Evolutionary conservation across 345 rosid species (phyloP).

Genomic region (Clarkia xantiana): DNA sequence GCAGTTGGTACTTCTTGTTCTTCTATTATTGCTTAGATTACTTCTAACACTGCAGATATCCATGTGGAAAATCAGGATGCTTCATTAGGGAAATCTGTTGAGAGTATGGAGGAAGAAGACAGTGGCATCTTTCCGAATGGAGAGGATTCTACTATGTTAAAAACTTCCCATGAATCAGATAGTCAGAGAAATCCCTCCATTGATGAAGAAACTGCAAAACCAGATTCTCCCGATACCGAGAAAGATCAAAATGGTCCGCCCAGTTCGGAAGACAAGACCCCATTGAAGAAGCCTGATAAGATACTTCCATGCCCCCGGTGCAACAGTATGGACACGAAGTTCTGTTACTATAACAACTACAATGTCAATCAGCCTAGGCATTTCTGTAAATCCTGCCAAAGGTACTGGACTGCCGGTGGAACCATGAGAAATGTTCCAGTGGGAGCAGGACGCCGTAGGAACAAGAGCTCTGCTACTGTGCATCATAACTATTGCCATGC

Average conservation of each 20-base stretch:
- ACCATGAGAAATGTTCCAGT: conserved; percentile 87
- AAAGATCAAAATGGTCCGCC: conserved; percentile 20
- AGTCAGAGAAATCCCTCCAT: conserved; percentile 29
- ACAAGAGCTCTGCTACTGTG: conserved; percentile 42
- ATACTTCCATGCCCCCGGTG: conserved; percentile 82
- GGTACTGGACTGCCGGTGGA: conserved; percentile 94
- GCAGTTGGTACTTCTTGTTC: background rate
- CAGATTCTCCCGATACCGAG: conserved; percentile 25
- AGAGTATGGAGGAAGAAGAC: conserved; percentile 6
- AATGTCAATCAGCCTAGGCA: conserved; percentile 85
- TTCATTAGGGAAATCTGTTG: conserved; percentile 10
- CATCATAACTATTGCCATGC: conserved; percentile 40
- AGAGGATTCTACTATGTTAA: conserved; percentile 14
- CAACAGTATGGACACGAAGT: conserved; percentile 85
- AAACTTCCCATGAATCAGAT: conserved; percentile 12
- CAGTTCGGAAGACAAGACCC: conserved; percentile 14
- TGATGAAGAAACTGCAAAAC: conserved; percentile 30
- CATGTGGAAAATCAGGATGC: conserved; percentile 19
- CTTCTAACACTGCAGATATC: background rate
- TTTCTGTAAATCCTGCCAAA: conserved; percentile 88
- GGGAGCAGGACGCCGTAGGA: conserved; percentile 90
- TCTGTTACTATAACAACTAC: conserved; percentile 89
- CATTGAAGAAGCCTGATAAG: conserved; percentile 71
- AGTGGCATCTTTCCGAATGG: background rate
- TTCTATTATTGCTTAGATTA: background rate